These are phyloP conservation scores for Anthracocystis panici-leucophaei DNA, from an alignment of 1,284 basidiomycete species.

Conservation along the genomic window DNA sequence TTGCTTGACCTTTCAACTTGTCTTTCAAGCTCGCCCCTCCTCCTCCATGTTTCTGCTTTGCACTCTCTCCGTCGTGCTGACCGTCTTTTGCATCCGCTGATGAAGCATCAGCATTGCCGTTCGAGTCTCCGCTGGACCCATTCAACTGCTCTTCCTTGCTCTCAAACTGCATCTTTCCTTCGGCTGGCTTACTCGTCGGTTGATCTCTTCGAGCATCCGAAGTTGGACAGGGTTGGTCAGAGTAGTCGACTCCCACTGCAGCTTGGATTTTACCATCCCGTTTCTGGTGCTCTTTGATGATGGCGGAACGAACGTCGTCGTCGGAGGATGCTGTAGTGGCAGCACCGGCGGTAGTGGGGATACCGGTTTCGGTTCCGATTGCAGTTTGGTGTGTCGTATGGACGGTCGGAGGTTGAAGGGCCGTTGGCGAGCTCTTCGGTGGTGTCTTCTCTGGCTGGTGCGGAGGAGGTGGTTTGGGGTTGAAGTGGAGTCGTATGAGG, in stretches of 20 bases:
- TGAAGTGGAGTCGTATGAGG: neutral
- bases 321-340: constrained; percentile 51
- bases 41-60: too few relatives aligned
- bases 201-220: constrained; percentile 16
- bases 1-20: constrained; percentile 45
- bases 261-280: constrained; percentile 8
- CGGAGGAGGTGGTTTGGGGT: neutral
- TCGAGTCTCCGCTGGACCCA: constrained; percentile 2
- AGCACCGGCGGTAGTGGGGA: constrained; percentile 50
- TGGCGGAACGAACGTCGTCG: constrained; percentile 21
- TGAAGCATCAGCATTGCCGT: constrained; percentile 1
- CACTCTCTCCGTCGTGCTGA: too few relatives aligned
- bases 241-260: constrained; percentile 40
- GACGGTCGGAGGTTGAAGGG: constrained; percentile 19
- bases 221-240: constrained; percentile 32
- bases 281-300: neutral
- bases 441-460: constrained; percentile 5
- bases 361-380: constrained; percentile 42
- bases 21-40: constrained; percentile 24
- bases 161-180: constrained; percentile 18
- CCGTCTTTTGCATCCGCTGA: neutral
- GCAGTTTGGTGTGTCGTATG: constrained; percentile 16
- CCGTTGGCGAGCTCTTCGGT: constrained; percentile 11
- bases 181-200: constrained; percentile 16
- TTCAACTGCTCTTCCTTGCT: constrained; percentile 5